phyloP scores from a whole-genome alignment of 345 rosid genomes.

The Camelina laxa region DNA sequence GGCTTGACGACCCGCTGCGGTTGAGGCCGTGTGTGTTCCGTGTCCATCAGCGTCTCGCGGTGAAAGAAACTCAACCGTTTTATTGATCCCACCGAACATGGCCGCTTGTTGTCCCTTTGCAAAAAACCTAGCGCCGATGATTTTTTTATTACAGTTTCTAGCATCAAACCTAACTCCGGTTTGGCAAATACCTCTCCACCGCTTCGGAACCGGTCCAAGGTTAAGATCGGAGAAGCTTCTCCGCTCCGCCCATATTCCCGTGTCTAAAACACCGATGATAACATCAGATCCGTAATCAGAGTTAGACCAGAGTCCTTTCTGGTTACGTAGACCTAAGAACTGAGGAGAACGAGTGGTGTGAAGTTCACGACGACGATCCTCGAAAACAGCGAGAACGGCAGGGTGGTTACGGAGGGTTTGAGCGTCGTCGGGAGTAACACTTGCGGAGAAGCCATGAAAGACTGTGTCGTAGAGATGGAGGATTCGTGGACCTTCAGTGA shows the following conservation, averaged over 20 bases:
- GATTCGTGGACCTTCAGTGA: constrained; percentile 61
- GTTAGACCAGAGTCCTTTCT: constrained; percentile 76
- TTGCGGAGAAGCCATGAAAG: constrained; percentile 89
- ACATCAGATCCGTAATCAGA: constrained; percentile 84
- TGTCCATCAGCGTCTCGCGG: constrained; percentile 84
- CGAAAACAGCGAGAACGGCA: constrained; percentile 62
- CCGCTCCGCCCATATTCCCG: constrained; percentile 79
- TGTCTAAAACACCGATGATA: constrained; percentile 71
- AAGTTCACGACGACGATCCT: constrained; percentile 67
- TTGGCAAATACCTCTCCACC: constrained; percentile 78
- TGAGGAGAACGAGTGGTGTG: constrained; percentile 87
- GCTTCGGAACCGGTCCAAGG: constrained; percentile 66
- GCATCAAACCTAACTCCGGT: constrained; percentile 48
- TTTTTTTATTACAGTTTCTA: constrained; percentile 61
- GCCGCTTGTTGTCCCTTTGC: constrained; percentile 66
- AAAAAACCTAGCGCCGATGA: constrained; percentile 70
- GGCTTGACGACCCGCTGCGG: constrained; percentile 62
- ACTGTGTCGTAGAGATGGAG: constrained; percentile 83
- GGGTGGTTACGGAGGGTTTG: constrained; percentile 59
- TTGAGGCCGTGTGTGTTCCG: constrained; percentile 78
- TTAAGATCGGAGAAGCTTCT: constrained; percentile 75
- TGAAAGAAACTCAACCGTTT: constrained; percentile 69
- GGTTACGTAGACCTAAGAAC: constrained; percentile 79
- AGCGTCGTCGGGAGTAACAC: constrained; percentile 49
- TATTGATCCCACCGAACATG: constrained; percentile 62